These are phyloP conservation scores for Epichloe elymi DNA, from an alignment of 2,329 filamentous ascomycete species.

Conservation along the genomic window DNA sequence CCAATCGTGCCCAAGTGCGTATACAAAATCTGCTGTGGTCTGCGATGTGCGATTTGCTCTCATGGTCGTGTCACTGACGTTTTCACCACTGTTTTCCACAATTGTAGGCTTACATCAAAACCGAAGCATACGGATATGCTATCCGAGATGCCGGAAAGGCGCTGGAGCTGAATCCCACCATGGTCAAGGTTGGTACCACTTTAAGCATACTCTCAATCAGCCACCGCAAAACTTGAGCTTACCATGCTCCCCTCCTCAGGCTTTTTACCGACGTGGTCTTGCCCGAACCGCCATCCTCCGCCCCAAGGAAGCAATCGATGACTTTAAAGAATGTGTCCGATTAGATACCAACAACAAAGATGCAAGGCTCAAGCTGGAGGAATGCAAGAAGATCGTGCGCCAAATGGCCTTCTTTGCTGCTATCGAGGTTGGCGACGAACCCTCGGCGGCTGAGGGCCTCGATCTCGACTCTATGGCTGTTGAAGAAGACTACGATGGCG, in stretches of 20 bases:
- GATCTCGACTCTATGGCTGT: slow-evolving; percentile 77
- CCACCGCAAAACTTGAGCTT: background rate
- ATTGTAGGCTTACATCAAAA: slow-evolving; percentile 79
- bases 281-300: slow-evolving; percentile 84
- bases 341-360: slow-evolving; percentile 82
- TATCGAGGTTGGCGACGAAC: slow-evolving; percentile 85
- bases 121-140: slow-evolving; percentile 88
- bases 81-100: background rate
- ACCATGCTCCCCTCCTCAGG: slow-evolving; percentile 34
- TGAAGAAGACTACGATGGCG: slow-evolving; percentile 76
- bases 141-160: slow-evolving; percentile 84
- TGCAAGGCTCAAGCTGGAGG: slow-evolving; percentile 77
- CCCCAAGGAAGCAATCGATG: slow-evolving; percentile 75
- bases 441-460: slow-evolving; percentile 80
- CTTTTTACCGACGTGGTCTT: slow-evolving; percentile 86
- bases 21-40: slow-evolving; percentile 2
- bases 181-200: slow-evolving; percentile 60
- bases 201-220: background rate
- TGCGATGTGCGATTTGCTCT: background rate
- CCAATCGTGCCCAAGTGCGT: slow-evolving; percentile 84
- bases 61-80: slow-evolving; percentile 34
- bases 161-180: slow-evolving; percentile 74
- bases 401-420: slow-evolving; percentile 86
- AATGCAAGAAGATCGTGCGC: slow-evolving; percentile 91
- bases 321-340: slow-evolving; percentile 83